Evolutionary conservation across 108 stramenopile species (phyloP).

Genomic region (Conticribra guillardii): DNA sequence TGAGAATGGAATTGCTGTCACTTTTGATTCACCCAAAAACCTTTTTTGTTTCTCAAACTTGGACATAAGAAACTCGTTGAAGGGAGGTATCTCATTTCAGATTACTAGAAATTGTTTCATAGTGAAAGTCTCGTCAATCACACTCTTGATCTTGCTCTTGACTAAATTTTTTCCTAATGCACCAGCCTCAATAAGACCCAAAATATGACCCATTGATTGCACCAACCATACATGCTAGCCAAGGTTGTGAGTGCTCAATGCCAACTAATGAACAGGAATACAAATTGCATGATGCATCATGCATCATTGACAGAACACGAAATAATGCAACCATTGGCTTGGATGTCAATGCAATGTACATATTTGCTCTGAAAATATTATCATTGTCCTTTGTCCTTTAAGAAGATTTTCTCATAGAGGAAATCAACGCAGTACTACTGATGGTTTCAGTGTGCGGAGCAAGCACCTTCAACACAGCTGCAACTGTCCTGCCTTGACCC

Average conservation of each 20-base stretch:
- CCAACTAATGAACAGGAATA: constrained; percentile 6
- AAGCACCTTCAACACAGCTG: neutral
- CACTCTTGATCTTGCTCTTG: neutral
- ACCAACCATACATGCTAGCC: neutral
- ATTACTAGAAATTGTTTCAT: neutral
- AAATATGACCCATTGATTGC: neutral
- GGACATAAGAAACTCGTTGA: neutral
- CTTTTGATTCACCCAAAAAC: neutral
- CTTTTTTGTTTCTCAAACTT: neutral
- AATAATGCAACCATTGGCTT: constrained; percentile 2
- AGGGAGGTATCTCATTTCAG: neutral
- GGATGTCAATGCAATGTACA: constrained; percentile 9
- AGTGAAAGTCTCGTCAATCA: neutral
- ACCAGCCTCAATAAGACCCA: neutral
- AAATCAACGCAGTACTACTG: constrained; percentile 7
- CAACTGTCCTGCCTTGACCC: constrained; percentile 15
- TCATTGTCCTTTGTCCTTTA: neutral
- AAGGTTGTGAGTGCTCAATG: constrained; percentile 3
- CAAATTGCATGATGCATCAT: constrained; percentile 12
- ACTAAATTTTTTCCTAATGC: neutral
- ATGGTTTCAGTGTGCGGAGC: constrained; percentile 1
- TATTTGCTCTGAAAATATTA: constrained; percentile 2
- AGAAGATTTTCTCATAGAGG: neutral
- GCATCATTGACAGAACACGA: constrained; percentile 12
- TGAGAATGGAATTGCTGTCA: neutral